A percentile compares a stretch with the other conserved stretches of the same genome.
phyloP scores from a whole-genome alignment of 306 rosid genomes.

The Cyclanthera cordifolia region DNA sequence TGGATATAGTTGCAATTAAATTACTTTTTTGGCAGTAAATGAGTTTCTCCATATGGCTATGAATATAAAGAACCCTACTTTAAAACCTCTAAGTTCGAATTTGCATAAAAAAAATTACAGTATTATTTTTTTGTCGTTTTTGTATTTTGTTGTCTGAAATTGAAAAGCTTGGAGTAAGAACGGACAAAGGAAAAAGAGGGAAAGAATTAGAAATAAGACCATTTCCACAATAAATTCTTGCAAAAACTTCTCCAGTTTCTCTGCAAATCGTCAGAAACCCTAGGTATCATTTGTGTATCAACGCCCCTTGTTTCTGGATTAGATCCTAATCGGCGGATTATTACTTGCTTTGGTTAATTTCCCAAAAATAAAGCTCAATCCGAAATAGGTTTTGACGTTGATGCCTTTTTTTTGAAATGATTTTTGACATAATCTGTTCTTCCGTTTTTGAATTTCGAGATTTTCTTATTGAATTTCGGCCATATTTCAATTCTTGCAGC shows the following conservation, averaged over 20 bases:
- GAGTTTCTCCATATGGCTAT: no score
- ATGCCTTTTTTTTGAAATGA: background rate
- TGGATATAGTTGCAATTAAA: no score
- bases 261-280: constrained; percentile 10
- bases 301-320: background rate
- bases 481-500: background rate
- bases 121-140: background rate
- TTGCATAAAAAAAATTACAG: no score
- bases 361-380: background rate
- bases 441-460: background rate
- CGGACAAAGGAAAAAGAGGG: constrained; percentile 6
- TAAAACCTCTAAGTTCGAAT: no score
- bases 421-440: background rate
- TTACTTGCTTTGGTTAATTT: background rate
- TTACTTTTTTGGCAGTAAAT: no score
- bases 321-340: background rate
- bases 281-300: background rate
- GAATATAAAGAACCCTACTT: no score
- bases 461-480: background rate
- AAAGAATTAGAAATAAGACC: background rate
- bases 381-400: background rate
- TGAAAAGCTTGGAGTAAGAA: background rate
- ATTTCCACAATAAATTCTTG: background rate
- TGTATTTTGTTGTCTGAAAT: background rate
- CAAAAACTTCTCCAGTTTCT: background rate